Percentiles rank a stretch among this genome's conserved stretches.
phyloP scores from a whole-genome alignment of 1,284 basidiomycete species.

The Melanopsichium pennsylvanicum region DNA sequence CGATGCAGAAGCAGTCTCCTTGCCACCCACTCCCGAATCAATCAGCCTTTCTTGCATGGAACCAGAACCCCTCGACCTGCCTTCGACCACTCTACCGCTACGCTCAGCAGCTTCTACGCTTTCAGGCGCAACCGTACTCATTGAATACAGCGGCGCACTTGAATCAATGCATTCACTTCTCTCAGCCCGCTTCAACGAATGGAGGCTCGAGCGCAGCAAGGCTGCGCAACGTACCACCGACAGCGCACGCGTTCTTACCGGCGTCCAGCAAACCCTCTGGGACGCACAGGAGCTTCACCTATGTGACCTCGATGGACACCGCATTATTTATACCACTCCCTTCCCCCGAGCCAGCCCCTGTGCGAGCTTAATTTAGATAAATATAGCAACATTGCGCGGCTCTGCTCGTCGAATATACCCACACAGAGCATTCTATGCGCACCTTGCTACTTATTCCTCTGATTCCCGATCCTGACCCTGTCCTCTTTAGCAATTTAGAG shows the following conservation, averaged over 20 bases:
- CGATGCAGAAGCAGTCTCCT: neutral
- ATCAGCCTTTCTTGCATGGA: constrained; percentile 12
- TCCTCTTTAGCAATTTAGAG: too few relatives aligned
- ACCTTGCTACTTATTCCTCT: neutral
- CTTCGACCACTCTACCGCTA: constrained; percentile 17
- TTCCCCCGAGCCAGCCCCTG: constrained; percentile 9
- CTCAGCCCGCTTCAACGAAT: constrained; percentile 23
- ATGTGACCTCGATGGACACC: constrained; percentile 42
- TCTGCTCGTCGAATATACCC: constrained; percentile 20
- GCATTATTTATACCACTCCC: constrained; percentile 36
- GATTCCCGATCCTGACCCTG: too few relatives aligned
- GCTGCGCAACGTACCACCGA: constrained; percentile 2
- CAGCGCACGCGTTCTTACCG: constrained; percentile 16
- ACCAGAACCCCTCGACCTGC: constrained; percentile 12
- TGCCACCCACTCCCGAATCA: constrained; percentile 23
- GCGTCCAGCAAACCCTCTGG: constrained; percentile 36
- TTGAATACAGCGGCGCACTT: constrained; percentile 25
- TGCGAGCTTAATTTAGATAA: constrained; percentile 9
- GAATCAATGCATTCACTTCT: constrained; percentile 31
- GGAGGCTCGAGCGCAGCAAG: constrained; percentile 18
- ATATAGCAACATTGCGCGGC: too few relatives aligned
- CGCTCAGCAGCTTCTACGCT: neutral
- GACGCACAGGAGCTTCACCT: constrained; percentile 45
- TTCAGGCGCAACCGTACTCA: constrained; percentile 24
- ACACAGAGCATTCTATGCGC: constrained; percentile 21